Evolutionary conservation across 495 filamentous ascomycete species (phyloP), one percentile per base, ranked within the genome.

Genomic region (Apiosordaria backusii): DNA sequence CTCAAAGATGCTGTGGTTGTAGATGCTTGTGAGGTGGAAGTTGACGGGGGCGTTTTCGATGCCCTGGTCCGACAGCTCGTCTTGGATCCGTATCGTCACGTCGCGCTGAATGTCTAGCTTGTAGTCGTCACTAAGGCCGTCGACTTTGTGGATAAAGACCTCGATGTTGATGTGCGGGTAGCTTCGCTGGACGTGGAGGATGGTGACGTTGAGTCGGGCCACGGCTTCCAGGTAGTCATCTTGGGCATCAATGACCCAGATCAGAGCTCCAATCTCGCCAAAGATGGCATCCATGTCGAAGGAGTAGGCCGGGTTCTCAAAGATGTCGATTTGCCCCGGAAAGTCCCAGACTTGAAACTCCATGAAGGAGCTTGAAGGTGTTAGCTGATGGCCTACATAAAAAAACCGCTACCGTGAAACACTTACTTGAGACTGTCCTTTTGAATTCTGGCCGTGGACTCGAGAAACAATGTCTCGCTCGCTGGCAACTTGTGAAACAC

Each of bases 321-420:
- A 85, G 66, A 93, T 92, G 76, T 97, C 90, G 62, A 98, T 86
- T 74, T 97, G 92, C 26, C 93, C 92, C 0, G 96, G 95, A 62
- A 99, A 92, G 72, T 99, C 95, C 92, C 92, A 97, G 29, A 97
- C 90, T 74, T 98, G 93, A 72, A 99, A 97, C 72, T 97, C 93
- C 92, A 98, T 96, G 70, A 99, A 97, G 6, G 94, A 97, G 72
- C 94, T 97, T 65, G 5, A 22, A 29, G 0, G 13, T 45, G 62
- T 78, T 57, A 78, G 70, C 57, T 7, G 35, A 13, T 45, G 9
- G 69, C 25, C 1, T 27, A 7, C 10, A 29, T 29, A 18, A 29
- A 19, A n/a, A 4, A 5, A n/a, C 22, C 22, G 59, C n/a, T 40
- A 5, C 45, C 16, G 19, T 18, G 1, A 27, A 18, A 57, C 21